Base-by-base conservation (phyloP, 108 stramenopile genomes). In the Conticribra weissflogii region DNA sequence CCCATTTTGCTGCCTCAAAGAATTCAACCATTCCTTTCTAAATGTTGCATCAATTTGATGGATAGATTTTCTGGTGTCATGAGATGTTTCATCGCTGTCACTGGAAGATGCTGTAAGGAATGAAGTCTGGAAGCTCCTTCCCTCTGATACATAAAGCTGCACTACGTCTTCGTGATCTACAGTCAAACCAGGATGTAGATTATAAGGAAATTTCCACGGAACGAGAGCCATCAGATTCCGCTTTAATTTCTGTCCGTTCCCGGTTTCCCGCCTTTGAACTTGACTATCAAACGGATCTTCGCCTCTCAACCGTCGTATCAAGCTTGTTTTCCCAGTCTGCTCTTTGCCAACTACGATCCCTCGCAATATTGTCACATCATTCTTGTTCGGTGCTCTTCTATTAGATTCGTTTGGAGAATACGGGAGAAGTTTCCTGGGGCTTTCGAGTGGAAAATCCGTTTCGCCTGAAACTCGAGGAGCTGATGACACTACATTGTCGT, bases 181-280 rank as follows among this genome's bases (percentile, higher is more conserved):
- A 27, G 33, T 14, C 12, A 30, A 28, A 46, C 44, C 29, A 4
- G 29, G 60, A 19, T 54, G 29, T 24, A 33, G 47, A 21, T 57
- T 17, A 18, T 64, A 14, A 28, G 76, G 68, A 3, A 78, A 3
- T 46, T 54, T 72, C 78, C 78, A 79, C 8, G 78, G 78, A 41
- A 79, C 25, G 31, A 79, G 56, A 7, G 78, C 78, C 70, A 79
- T 79, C 22, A 79, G 54, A 27, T 67, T 71, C 44, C 76, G 47
- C 24, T 60, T 46, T 57, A 48, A 29, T 18, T 3, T 21, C 22
- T 27, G 16, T 66, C 50, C 17, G 22, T 28, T 66, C 8, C 18
- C 0, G 34, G 33, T 31, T 52, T 25, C 1, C 27, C 25, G 19
- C 25, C 25, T 3, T 2, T 59, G 33, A 3, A 16, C 48, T 60